Percentiles rank a stretch among this genome's conserved stretches.
Evolutionary conservation across 106 monocot species (phyloP).

Genomic region (Narthecium ossifragum): DNA sequence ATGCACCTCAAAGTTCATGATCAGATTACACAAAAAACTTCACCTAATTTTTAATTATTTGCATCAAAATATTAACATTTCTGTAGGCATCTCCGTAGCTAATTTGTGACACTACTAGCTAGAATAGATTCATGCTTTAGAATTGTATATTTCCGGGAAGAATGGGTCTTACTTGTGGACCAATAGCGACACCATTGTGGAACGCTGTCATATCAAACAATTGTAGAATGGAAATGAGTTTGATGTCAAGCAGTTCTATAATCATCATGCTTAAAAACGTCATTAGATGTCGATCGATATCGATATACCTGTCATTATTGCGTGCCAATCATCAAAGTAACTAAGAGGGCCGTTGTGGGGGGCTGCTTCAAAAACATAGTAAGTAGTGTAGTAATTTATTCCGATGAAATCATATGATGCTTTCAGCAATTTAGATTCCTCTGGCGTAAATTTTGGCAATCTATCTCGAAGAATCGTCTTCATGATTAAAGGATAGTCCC

Average conservation of each 20-base stretch:
- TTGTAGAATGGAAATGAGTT: background rate
- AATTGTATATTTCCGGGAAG: too few relatives aligned
- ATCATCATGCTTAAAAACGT: too few relatives aligned
- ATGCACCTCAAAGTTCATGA: background rate
- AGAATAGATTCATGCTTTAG: too few relatives aligned
- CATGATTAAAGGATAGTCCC: conserved; percentile 42
- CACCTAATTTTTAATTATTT: background rate
- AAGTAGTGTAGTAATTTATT: conserved; percentile 36
- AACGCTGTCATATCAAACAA: background rate
- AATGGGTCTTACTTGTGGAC: conserved; percentile 1
- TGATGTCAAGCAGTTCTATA: too few relatives aligned
- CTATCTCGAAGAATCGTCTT: conserved; percentile 16
- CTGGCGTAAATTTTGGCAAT: conserved; percentile 28
- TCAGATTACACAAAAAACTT: background rate
- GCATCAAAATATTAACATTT: too few relatives aligned
- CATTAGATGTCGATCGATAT: background rate
- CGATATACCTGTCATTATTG: background rate
- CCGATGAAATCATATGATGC: conserved; percentile 41
- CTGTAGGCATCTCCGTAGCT: too few relatives aligned
- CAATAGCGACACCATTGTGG: conserved; percentile 7
- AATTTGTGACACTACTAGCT: too few relatives aligned
- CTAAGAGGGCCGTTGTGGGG: background rate
- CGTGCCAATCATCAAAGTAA: conserved; percentile 15
- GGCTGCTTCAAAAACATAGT: conserved; percentile 4
- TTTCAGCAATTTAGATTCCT: conserved; percentile 18